Evolutionary conservation across 768 basidiomycete species (phyloP).

Genomic region (Termitomyces sp.): DNA sequence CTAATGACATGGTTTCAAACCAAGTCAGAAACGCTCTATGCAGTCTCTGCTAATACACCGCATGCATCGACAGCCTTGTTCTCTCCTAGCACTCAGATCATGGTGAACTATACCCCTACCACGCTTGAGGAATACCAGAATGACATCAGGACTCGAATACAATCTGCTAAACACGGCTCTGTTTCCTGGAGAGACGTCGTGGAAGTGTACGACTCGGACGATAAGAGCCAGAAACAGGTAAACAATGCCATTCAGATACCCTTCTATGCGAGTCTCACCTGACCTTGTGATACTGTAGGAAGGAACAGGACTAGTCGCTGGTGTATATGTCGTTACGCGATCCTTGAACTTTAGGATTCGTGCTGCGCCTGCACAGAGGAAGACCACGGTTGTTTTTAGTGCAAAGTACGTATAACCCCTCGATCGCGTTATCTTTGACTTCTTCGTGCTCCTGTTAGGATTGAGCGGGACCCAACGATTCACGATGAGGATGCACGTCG

Average conservation of each 20-base stretch:
- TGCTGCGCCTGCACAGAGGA: constrained; percentile 13
- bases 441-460: neutral
- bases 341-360: constrained; percentile 35
- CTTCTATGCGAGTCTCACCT: too few relatives aligned
- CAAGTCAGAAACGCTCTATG: constrained; percentile 23
- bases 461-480: neutral
- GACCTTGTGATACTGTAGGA: constrained; percentile 15
- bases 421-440: too few relatives aligned
- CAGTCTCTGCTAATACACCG: neutral
- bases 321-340: constrained; percentile 33
- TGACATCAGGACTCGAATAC: constrained; percentile 16
- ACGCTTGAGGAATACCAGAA: constrained; percentile 23
- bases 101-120: constrained; percentile 23
- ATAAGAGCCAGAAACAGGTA: neutral
- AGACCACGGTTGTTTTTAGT: neutral
- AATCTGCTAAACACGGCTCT: constrained; percentile 15
- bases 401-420: neutral
- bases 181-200: constrained; percentile 32
- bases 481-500: neutral
- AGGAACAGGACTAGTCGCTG: constrained; percentile 34
- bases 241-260: neutral
- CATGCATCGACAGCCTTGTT: constrained; percentile 17
- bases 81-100: constrained; percentile 26
- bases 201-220: constrained; percentile 20
- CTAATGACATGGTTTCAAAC: constrained; percentile 23